Conservation (phyloP, 1,284 basidiomycete species). For the Papiliotrema laurentii region DNA sequence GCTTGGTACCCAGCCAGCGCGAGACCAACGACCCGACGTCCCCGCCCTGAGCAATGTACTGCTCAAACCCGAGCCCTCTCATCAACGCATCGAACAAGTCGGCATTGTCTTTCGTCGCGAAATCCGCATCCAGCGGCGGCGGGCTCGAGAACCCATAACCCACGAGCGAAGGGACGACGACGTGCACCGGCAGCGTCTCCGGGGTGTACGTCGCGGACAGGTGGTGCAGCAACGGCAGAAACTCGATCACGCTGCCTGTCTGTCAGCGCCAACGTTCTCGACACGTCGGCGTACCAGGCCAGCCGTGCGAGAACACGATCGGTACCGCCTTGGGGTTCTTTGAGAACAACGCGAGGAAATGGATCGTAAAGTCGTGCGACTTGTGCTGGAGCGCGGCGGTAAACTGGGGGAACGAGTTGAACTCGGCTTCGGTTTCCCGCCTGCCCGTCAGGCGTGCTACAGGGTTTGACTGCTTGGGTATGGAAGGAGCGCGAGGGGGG, state of each 20-base stretch:
- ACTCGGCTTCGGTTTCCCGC: constrained; percentile 24
- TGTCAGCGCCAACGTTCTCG: neutral
- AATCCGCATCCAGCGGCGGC: constrained; percentile 36
- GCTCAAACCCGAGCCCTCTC: constrained; percentile 41
- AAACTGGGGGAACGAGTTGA: constrained; percentile 28
- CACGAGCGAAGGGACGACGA: constrained; percentile 34
- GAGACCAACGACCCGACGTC: constrained; percentile 41
- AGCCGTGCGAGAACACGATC: constrained; percentile 43
- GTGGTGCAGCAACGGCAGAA: constrained; percentile 32
- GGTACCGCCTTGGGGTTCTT: constrained; percentile 32
- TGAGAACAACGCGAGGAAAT: constrained; percentile 39
- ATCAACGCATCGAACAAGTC: constrained; percentile 39
- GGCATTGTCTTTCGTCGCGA: constrained; percentile 30
- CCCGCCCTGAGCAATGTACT: constrained; percentile 45
- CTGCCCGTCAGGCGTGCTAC: constrained; percentile 8
- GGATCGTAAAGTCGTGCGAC: constrained; percentile 20
- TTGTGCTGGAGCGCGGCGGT: constrained; percentile 17
- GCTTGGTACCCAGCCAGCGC: constrained; percentile 17
- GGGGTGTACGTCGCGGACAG: constrained; percentile 27
- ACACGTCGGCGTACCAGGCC: constrained; percentile 27
- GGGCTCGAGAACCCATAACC: constrained; percentile 40
- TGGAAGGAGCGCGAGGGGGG: too few relatives aligned
- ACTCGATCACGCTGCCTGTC: constrained; percentile 36
- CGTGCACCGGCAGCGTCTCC: constrained; percentile 21
- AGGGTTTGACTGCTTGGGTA: too few relatives aligned